Conservation (phyloP, 2,329 filamentous ascomycete species). For the Allantophomopsis cytisporea region DNA sequence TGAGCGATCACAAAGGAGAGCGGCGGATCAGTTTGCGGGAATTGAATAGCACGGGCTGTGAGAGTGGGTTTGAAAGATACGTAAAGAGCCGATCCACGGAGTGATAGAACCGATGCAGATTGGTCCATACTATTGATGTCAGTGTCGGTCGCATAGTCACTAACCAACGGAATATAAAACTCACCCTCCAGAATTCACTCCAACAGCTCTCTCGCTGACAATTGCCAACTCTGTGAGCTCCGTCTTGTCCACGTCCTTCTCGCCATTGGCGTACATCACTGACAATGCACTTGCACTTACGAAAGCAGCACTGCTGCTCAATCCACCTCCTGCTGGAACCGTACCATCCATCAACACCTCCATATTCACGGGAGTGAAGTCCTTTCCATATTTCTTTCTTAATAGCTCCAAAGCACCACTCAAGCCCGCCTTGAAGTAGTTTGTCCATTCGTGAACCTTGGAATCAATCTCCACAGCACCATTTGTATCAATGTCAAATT, state of each 20-base stretch:
- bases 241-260: conserved; percentile 71
- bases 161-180: conserved; percentile 15
- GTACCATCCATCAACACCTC: conserved; percentile 82
- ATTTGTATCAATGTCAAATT: conserved; percentile 56
- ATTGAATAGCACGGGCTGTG: conserved; percentile 61
- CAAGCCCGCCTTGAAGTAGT: conserved; percentile 94
- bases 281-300: conserved; percentile 83
- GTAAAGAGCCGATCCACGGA: conserved; percentile 74
- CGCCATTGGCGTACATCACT: conserved; percentile 75
- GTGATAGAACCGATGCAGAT: conserved; percentile 85
- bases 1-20: conserved; percentile 90
- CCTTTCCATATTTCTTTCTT: conserved; percentile 44
- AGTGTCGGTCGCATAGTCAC: not conserved
- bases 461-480: conserved; percentile 69
- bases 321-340: conserved; percentile 80
- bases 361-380: conserved; percentile 62
- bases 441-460: conserved; percentile 83
- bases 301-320: conserved; percentile 90
- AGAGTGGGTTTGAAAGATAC: conserved; percentile 80
- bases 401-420: conserved; percentile 70
- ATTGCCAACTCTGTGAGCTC: conserved; percentile 87
- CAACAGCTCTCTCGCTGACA: conserved; percentile 84
- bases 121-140: conserved; percentile 71
- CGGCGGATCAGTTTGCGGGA: conserved; percentile 70
- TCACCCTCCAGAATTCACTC: conserved; percentile 90